phyloP scores from a whole-genome alignment of 257 asterid genomes.

The Solanum peruvianum region DNA sequence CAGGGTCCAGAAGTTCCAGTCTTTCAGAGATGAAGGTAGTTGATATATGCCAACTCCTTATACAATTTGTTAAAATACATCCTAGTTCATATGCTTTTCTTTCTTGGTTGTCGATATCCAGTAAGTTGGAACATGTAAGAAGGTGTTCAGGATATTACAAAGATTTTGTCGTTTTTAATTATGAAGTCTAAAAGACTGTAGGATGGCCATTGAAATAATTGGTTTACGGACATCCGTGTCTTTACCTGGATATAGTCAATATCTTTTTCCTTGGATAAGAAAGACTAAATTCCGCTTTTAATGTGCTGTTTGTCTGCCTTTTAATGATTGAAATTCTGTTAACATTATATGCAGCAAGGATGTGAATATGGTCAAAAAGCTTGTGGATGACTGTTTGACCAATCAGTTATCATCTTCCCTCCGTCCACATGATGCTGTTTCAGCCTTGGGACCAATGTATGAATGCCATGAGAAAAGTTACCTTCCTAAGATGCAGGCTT shows the following conservation, averaged over 20 bases:
- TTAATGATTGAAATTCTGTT: not conserved
- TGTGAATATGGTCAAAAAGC: conserved; percentile 83
- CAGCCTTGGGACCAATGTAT: conserved; percentile 97
- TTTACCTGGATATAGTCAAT: not conserved
- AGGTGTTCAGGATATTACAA: not conserved
- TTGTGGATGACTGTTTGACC: conserved; percentile 79
- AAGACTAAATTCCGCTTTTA: not conserved
- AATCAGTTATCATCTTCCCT: conserved; percentile 69
- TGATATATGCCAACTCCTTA: not conserved
- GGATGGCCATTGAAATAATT: not conserved
- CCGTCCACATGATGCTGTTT: conserved; percentile 98
- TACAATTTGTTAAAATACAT: not conserved
- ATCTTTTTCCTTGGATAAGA: not conserved
- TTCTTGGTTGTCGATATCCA: not conserved
- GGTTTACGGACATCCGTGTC: not conserved
- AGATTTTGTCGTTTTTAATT: not conserved
- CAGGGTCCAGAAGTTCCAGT: not conserved
- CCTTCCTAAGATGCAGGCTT: conserved; percentile 76
- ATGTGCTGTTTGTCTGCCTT: not conserved
- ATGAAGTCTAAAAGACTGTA: not conserved
- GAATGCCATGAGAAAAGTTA: conserved; percentile 69
- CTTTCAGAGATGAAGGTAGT: not conserved
- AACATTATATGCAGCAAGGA: conserved; percentile 65
- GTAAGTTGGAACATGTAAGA: not conserved
- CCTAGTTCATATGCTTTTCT: not conserved